Base-by-base conservation (phyloP, 306 rosid species). In the Trichosanthes truncata region DNA sequence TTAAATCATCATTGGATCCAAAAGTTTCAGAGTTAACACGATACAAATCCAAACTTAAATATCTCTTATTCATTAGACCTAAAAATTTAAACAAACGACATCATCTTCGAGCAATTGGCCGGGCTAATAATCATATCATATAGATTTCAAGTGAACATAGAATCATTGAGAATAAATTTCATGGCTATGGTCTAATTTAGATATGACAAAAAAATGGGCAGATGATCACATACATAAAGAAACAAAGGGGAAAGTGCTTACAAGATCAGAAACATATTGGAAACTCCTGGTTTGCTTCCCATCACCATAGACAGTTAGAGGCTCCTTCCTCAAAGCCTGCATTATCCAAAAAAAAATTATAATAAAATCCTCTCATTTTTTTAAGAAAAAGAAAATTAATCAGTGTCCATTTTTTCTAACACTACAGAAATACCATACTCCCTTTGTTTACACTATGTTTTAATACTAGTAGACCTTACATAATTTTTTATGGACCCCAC, bases 261-360 rank as follows among this genome's bases (percentile, higher is more conserved):
- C 99, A 92, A 95, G 87, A 86, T 95, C 99, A 88, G 99, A 95
- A 69, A 95, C 99, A 82, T 89, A 95, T 74, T 95, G 99, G 93
- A 95, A 95, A 86, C 99, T 95, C 90, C 99, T 90, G 31, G 99
- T 95, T 87, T 93, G 99, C 89, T 95, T 93, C 78, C 99, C 99
- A 85, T 95, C 99, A 78, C 99, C 99, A 20, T 95, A 95, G 29
- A 95, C 99, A 17, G 97, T 95, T 86, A 95, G 71, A 73, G 99
- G 97, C 80, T 91, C 97, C 89, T 95, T 95, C 84, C 99, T 95
- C 76, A 93, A 82, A 61, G 99, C 99, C 99, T 95, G 90, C 90
- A 89, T 46, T 45, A 4, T 36, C 52, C 35, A 11, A 38, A 36
- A 61, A 60, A 40, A 2, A n/a, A 9, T 69, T 13, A 18, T 6